phyloP scores from a whole-genome alignment of 306 rosid species.

The Parietaria judaica region DNA sequence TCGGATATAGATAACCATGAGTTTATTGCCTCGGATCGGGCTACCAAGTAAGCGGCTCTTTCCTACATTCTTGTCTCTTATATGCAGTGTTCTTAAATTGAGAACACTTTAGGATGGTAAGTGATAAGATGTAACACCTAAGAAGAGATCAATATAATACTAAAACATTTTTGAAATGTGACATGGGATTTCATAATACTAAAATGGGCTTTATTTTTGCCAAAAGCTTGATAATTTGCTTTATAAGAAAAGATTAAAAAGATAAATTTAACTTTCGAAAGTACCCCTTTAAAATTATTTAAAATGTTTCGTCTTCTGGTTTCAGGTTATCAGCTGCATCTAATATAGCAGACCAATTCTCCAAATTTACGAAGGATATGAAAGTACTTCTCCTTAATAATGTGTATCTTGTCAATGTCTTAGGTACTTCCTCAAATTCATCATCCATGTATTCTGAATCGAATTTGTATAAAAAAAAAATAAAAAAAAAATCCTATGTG shows the following conservation, averaged over 20 bases:
- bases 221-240: too few relatives aligned
- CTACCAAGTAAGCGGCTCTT: constrained; percentile 41
- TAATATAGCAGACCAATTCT: constrained; percentile 36
- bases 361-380: constrained; percentile 55
- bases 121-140: too few relatives aligned
- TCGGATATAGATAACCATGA: constrained; percentile 21
- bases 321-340: constrained; percentile 40
- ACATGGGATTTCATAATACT: too few relatives aligned
- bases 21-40: constrained; percentile 23
- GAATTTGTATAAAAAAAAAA: constrained; percentile 3
- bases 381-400: constrained; percentile 60
- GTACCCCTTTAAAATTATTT: not conserved
- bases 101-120: not conserved
- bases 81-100: not conserved
- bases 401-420: constrained; percentile 66
- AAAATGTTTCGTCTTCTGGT: constrained; percentile 1
- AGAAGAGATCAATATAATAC: not conserved
- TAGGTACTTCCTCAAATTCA: constrained; percentile 45
- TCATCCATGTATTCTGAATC: constrained; percentile 5
- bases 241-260: not conserved
- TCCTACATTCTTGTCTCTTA: not conserved
- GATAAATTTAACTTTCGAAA: not conserved
- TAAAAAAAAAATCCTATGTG: not conserved
- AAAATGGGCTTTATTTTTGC: too few relatives aligned
- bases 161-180: not conserved